phyloP scores from a whole-genome alignment of 2,329 filamentous ascomycete species.

The Colletotrichum magnum region DNA sequence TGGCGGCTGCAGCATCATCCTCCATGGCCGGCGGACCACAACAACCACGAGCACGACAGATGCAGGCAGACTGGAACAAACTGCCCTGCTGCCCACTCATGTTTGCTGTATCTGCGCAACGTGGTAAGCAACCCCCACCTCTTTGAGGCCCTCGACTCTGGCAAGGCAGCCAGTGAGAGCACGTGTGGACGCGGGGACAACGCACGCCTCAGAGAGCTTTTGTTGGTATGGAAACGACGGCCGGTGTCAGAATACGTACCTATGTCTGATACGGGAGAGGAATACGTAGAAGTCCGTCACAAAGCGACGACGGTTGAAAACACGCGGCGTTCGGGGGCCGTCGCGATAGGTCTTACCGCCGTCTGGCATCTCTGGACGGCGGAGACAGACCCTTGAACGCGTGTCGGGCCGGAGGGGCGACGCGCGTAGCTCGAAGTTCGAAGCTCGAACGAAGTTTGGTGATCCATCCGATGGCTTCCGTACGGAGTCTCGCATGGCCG shows the following conservation, averaged over 20 bases:
- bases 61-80: no score
- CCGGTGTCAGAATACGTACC: conserved; percentile 4
- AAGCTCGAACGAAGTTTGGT: neutral
- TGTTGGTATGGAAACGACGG: conserved; percentile 2
- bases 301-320: conserved; percentile 15
- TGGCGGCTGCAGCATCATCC: neutral
- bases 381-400: neutral
- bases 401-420: conserved; percentile 1
- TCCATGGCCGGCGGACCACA: neutral
- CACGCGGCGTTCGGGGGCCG: conserved; percentile 15
- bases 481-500: conserved; percentile 10
- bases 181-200: conserved; percentile 30
- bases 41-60: no score
- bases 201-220: conserved; percentile 12
- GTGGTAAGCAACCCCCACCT: conserved; percentile 11
- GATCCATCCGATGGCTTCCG: conserved; percentile 1
- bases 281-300: neutral
- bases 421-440: neutral
- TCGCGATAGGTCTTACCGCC: conserved; percentile 4
- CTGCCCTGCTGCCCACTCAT: conserved; percentile 2
- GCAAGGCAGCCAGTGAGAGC: conserved; percentile 30
- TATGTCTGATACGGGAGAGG: neutral
- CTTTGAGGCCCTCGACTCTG: conserved; percentile 35
- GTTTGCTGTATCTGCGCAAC: conserved; percentile 11
- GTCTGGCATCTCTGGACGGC: neutral